phyloP scores from a whole-genome alignment of 306 rosid species.

The Datisca glomerata region DNA sequence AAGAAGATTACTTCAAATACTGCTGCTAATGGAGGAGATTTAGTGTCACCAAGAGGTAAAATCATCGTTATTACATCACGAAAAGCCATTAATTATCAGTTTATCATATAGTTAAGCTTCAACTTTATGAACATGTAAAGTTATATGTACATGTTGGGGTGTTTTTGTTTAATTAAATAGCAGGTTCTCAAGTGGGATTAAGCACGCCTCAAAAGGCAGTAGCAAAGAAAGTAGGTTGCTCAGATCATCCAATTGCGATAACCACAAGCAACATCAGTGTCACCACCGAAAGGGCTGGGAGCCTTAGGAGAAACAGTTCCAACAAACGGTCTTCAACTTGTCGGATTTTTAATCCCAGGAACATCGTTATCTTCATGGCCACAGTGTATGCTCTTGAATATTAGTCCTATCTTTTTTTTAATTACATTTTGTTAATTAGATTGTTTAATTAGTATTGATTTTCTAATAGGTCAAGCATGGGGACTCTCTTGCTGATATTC shows the following conservation, averaged over 20 bases:
- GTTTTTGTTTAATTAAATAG: neutral
- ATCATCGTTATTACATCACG: neutral
- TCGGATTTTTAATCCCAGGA: neutral
- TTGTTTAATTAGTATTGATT: too few relatives aligned
- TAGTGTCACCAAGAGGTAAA: neutral
- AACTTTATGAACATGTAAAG: neutral
- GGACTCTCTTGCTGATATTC: too few relatives aligned
- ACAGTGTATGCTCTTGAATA: neutral
- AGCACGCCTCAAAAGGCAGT: neutral
- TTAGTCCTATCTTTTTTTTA: too few relatives aligned
- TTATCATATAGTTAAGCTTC: neutral
- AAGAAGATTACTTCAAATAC: neutral
- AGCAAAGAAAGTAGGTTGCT: neutral
- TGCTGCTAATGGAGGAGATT: neutral
- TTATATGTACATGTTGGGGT: neutral
- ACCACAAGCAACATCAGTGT: neutral
- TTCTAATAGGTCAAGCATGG: too few relatives aligned
- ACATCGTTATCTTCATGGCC: neutral
- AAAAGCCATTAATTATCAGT: too few relatives aligned
- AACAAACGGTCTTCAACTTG: neutral
- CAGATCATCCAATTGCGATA: neutral
- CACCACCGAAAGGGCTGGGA: neutral
- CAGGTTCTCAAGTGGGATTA: neutral
- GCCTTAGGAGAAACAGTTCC: neutral
- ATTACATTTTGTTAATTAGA: too few relatives aligned